Conservation (phyloP, 805 yeast species). For the Debaryomyces hansenii region DNA sequence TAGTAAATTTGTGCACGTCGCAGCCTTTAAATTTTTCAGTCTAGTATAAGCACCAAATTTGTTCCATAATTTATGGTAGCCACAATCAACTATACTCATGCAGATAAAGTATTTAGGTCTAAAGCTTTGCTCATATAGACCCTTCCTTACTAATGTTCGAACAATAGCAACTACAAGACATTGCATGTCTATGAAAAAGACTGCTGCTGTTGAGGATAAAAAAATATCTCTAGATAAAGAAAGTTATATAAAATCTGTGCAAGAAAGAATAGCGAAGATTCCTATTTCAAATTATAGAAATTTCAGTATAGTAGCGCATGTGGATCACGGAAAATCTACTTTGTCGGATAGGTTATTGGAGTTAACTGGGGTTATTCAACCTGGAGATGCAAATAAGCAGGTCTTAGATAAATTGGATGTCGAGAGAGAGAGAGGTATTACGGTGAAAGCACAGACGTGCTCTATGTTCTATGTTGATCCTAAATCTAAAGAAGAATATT, state of each 20-base stretch:
- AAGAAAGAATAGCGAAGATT: conserved; percentile 67
- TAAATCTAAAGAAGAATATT: conserved; percentile 66
- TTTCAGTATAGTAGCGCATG: conserved; percentile 95
- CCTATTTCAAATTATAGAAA: conserved; percentile 84
- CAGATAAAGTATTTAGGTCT: not conserved
- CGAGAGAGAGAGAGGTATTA: conserved; percentile 93
- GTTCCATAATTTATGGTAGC: not conserved
- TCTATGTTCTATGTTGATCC: conserved; percentile 76
- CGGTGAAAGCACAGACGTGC: conserved; percentile 96
- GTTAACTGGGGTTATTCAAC: conserved; percentile 81
- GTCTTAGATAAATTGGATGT: conserved; percentile 91
- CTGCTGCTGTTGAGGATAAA: conserved; percentile 20
- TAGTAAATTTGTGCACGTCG: not conserved
- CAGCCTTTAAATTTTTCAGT: not conserved
- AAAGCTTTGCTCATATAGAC: not conserved
- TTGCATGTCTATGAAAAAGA: conserved; percentile 4
- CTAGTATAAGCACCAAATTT: not conserved
- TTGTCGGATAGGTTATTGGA: conserved; percentile 85
- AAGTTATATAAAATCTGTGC: conserved; percentile 31
- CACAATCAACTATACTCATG: not conserved
- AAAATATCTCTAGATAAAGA: conserved; percentile 30
- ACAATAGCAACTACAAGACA: not conserved
- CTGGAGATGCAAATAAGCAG: conserved; percentile 69
- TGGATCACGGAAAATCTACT: conserved; percentile 89
- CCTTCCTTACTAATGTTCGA: not conserved